A percentile compares a stretch with the other conserved stretches of the same genome.
Evolutionary conservation across 192 early-diverging fungal species (phyloP).

Genomic region (Mortierella antarctica): DNA sequence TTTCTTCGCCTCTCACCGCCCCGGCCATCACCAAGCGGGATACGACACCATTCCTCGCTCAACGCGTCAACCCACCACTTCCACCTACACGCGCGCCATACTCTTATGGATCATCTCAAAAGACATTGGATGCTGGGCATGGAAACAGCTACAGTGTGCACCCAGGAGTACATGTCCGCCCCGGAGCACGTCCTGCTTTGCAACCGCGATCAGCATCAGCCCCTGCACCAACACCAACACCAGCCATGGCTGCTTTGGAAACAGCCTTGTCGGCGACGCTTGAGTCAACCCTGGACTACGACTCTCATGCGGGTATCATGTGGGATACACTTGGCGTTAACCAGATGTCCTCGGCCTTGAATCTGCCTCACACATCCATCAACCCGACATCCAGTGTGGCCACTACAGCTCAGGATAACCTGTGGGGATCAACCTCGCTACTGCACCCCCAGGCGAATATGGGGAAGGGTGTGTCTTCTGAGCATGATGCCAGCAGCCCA

Average conservation of each 20-base stretch:
- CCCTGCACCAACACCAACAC: too few species aligned
- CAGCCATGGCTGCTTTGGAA: neutral
- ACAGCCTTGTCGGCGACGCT: neutral
- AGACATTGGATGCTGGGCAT: too few species aligned
- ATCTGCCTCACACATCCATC: neutral
- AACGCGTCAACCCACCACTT: slow-evolving; percentile 1
- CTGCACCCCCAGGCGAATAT: neutral
- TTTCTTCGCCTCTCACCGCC: neutral
- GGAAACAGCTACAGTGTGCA: too few species aligned
- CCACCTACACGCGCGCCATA: slow-evolving; percentile 38
- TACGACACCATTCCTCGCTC: slow-evolving; percentile 14
- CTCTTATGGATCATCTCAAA: slow-evolving; percentile 11
- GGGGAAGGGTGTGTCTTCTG: too few species aligned
- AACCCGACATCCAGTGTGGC: neutral
- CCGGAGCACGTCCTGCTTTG: neutral
- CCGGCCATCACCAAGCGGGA: neutral
- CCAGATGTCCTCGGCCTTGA: too few species aligned
- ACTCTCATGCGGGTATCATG: too few species aligned
- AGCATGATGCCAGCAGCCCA: neutral
- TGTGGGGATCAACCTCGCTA: neutral
- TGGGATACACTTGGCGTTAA: too few species aligned
- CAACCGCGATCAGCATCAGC: neutral
- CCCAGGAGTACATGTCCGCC: too few species aligned
- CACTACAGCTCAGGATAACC: neutral
- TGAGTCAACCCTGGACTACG: too few species aligned